These are phyloP conservation scores for Aspergillus ibericus DNA, from an alignment of 2,329 filamentous ascomycete species.

Conservation along the genomic window DNA sequence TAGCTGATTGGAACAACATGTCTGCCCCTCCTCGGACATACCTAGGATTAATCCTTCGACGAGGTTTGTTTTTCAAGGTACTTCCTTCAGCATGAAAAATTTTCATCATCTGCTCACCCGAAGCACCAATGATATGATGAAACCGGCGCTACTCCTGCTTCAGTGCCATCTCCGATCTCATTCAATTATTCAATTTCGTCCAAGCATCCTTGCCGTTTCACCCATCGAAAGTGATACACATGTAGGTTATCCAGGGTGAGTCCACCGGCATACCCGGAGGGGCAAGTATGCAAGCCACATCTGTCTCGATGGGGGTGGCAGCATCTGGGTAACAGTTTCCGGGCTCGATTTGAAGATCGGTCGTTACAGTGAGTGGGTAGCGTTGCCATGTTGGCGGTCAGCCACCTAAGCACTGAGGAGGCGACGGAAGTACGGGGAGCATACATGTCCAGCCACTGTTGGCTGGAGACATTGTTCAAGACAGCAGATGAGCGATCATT, in stretches of 20 bases:
- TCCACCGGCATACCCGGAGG: not conserved
- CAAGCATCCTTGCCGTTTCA: not conserved
- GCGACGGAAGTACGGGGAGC: not conserved
- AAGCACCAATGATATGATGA: not conserved
- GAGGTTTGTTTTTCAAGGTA: not conserved
- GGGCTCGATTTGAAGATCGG: conserved; percentile 3
- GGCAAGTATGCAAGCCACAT: conserved; percentile 8
- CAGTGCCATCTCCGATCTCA: not conserved
- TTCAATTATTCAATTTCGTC: not conserved
- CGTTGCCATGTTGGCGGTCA: conserved; percentile 18
- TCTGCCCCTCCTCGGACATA: not conserved
- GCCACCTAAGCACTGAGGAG: conserved; percentile 10
- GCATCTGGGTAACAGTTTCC: not conserved
- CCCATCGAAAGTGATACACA: conserved; percentile 1
- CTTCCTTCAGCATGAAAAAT: not conserved
- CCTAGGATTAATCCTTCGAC: not conserved
- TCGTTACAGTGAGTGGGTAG: not conserved
- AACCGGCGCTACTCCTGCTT: not conserved
- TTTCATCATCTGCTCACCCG: not conserved
- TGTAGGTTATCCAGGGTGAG: not conserved
- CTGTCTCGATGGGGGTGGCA: not conserved
- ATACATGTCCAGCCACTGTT: conserved; percentile 19
- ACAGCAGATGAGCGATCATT: conserved; percentile 14
- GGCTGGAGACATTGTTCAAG: conserved; percentile 9
- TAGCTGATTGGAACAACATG: not conserved